A percentile compares a stretch with the other conserved stretches of the same genome.
phyloP scores from a whole-genome alignment of 805 yeast genomes.

The Sugiyamaella floridensis region DNA sequence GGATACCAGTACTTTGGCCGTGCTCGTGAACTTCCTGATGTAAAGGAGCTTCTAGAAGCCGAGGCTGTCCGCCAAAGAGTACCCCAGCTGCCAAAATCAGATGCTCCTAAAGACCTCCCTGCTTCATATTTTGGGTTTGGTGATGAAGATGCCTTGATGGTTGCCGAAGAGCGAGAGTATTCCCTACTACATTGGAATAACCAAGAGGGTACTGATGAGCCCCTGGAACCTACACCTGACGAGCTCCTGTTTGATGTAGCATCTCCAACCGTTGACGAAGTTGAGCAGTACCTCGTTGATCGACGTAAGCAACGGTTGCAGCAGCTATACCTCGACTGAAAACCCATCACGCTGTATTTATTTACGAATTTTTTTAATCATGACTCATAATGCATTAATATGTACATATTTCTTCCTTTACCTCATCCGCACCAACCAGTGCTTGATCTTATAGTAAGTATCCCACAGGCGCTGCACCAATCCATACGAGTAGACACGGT shows the following conservation, averaged over 20 bases:
- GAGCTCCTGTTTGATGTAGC: slow-evolving; percentile 8
- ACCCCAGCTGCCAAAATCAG: slow-evolving; percentile 14
- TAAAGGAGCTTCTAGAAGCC: slow-evolving; percentile 40
- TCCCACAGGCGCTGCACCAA: slow-evolving; percentile 3
- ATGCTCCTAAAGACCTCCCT: slow-evolving; percentile 16
- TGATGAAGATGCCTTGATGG: slow-evolving; percentile 20
- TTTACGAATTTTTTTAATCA: not conserved
- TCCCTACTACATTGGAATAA: not conserved
- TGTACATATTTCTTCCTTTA: slow-evolving; percentile 1
- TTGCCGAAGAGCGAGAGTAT: slow-evolving; percentile 18
- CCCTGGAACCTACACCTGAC: slow-evolving; percentile 4
- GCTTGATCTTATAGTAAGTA: not conserved
- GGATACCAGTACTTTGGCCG: slow-evolving; percentile 78
- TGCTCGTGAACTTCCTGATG: slow-evolving; percentile 75
- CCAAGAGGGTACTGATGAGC: slow-evolving; percentile 1
- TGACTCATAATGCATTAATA: slow-evolving; percentile 1
- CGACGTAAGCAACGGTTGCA: slow-evolving; percentile 16
- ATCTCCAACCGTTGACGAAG: slow-evolving; percentile 21
- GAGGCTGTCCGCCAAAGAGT: slow-evolving; percentile 23
- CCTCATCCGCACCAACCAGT: not conserved
- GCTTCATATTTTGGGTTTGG: slow-evolving; percentile 28
- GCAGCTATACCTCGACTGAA: slow-evolving; percentile 11
- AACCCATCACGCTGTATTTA: not conserved
- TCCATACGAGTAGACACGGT: slow-evolving; percentile 30
- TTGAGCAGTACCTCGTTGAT: slow-evolving; percentile 24